phyloP scores from a whole-genome alignment of 140 eudicot species.

The Cichorium intybus region DNA sequence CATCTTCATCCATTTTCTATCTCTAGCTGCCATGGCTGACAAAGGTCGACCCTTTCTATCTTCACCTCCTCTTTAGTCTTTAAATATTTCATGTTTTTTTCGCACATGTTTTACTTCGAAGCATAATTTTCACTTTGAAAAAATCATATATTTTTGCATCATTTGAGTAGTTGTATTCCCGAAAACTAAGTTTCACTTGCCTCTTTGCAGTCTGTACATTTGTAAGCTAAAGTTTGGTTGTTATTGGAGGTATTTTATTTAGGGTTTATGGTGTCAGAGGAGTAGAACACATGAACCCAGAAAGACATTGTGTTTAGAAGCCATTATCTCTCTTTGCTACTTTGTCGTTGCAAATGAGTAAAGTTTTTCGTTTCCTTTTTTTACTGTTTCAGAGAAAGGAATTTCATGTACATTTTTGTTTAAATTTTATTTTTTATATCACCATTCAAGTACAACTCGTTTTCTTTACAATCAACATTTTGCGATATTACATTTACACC shows the following conservation, averaged over 20 bases:
- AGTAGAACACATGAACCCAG: not conserved
- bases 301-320: not conserved
- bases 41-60: constrained; percentile 20
- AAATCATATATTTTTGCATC: not conserved
- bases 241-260: not conserved
- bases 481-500: not conserved
- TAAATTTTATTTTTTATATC: not conserved
- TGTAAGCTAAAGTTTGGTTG: not conserved
- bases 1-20: constrained; percentile 18
- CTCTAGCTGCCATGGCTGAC: constrained; percentile 23
- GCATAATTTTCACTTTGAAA: not conserved
- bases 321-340: not conserved
- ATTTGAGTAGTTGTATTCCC: not conserved
- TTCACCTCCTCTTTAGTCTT: not conserved
- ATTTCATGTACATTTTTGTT: not conserved
- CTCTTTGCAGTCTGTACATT: not conserved
- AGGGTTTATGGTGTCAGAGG: not conserved
- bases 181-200: not conserved
- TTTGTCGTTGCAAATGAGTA: not conserved
- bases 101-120: not conserved
- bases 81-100: constrained; percentile 4
- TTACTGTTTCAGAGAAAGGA: not conserved
- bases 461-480: not conserved
- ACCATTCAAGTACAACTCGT: not conserved
- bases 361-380: not conserved